Conservation (phyloP, 192 early-diverging fungal species). For the Gaertneriomyces semiglobifer region DNA sequence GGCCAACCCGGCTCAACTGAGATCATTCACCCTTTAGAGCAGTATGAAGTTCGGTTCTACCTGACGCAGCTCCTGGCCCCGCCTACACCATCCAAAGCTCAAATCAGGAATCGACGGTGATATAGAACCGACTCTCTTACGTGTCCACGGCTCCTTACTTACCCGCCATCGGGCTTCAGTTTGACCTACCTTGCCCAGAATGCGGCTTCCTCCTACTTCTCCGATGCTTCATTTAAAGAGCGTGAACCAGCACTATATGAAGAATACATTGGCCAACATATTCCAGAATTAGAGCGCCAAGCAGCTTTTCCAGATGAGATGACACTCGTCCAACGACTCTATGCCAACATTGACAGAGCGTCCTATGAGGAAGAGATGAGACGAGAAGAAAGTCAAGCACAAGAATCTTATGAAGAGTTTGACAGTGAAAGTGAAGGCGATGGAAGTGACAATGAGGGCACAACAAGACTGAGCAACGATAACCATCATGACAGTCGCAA, state of each 20-base stretch:
- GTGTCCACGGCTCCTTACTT: background rate
- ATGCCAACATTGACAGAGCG: constrained; percentile 9
- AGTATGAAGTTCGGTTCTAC: constrained; percentile 15
- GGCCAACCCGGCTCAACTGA: too few species aligned
- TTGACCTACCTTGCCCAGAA: constrained; percentile 7
- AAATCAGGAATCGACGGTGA: constrained; percentile 19
- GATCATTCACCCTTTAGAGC: background rate
- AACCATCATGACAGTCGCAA: background rate
- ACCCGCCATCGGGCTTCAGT: background rate
- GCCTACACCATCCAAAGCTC: constrained; percentile 2
- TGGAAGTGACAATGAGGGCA: background rate
- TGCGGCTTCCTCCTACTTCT: constrained; percentile 5
- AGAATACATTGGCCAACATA: constrained; percentile 13
- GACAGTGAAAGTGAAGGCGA: constrained; percentile 13
- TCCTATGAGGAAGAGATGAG: background rate
- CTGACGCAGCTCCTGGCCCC: background rate
- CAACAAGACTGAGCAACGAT: background rate
- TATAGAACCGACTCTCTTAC: background rate
- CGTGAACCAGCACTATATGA: constrained; percentile 14
- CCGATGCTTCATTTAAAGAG: constrained; percentile 6
- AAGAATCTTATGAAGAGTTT: constrained; percentile 12
- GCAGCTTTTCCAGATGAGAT: constrained; percentile 1
- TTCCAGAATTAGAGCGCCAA: background rate
- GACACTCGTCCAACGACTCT: constrained; percentile 17
- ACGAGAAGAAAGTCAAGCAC: background rate